These are phyloP conservation scores for Ganoderma meredithae DNA, from an alignment of 1,284 basidiomycete species.

Conservation along the genomic window DNA sequence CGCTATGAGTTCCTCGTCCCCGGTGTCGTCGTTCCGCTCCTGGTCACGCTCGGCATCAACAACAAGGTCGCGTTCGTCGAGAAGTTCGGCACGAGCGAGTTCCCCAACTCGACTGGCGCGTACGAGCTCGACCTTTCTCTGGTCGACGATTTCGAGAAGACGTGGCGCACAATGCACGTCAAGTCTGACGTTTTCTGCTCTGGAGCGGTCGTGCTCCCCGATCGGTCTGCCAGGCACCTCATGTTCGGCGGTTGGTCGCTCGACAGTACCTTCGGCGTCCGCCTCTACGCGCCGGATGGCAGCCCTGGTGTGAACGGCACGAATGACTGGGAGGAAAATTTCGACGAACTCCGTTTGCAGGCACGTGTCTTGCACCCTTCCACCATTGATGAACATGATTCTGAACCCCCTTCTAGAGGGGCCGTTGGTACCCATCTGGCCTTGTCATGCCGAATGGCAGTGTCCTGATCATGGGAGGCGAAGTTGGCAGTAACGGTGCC, in stretches of 20 bases:
- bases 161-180: slow-evolving; percentile 79
- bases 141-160: slow-evolving; percentile 55
- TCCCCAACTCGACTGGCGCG: slow-evolving; percentile 73
- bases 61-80: slow-evolving; percentile 81
- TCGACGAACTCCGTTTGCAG: slow-evolving; percentile 57
- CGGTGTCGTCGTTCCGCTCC: slow-evolving; percentile 73
- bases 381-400: background rate
- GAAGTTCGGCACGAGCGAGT: slow-evolving; percentile 62
- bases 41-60: slow-evolving; percentile 79
- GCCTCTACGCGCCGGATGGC: slow-evolving; percentile 70
- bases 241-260: slow-evolving; percentile 76
- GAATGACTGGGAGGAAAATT: slow-evolving; percentile 74
- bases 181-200: slow-evolving; percentile 81
- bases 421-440: slow-evolving; percentile 77
- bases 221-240: slow-evolving; percentile 70
- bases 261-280: slow-evolving; percentile 70
- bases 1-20: slow-evolving; percentile 71
- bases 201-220: slow-evolving; percentile 74
- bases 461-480: slow-evolving; percentile 76
- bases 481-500: slow-evolving; percentile 70
- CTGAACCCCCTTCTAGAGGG: slow-evolving; percentile 50
- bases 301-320: slow-evolving; percentile 64
- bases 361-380: slow-evolving; percentile 39
- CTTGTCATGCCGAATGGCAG: slow-evolving; percentile 73
- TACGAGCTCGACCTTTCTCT: slow-evolving; percentile 77